A percentile compares a stretch with the other conserved stretches of the same genome.
Conservation (phyloP, 2,329 filamentous ascomycete genomes). For the Apiospora saccharicola region DNA sequence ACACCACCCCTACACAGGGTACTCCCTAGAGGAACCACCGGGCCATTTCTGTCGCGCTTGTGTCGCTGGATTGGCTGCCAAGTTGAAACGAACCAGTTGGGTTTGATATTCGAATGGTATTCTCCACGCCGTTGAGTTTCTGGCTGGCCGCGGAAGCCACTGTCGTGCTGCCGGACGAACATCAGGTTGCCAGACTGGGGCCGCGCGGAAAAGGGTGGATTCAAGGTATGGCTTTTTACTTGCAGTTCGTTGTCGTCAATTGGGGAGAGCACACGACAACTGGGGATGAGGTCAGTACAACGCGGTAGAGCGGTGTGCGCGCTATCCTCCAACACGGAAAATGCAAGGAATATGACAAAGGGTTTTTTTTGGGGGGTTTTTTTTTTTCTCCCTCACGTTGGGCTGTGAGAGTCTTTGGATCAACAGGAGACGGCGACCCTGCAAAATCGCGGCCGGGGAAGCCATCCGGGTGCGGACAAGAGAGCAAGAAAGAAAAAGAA, state of each 20-base stretch:
- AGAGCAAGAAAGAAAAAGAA: too few species aligned
- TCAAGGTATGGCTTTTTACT: conserved; percentile 8
- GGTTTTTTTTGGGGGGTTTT: too few species aligned
- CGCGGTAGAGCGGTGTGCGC: conserved; percentile 7
- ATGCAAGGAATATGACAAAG: conserved; percentile 18
- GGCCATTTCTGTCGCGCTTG: conserved; percentile 10
- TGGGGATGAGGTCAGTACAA: neutral
- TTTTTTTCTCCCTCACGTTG: neutral
- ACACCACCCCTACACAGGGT: conserved; percentile 18
- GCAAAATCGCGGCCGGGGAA: conserved; percentile 11
- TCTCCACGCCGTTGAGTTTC: conserved; percentile 14
- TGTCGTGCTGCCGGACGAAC: neutral
- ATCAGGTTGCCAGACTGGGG: conserved; percentile 16
- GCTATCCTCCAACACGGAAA: neutral
- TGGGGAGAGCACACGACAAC: neutral
- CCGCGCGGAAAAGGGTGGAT: conserved; percentile 8
- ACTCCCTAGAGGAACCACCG: conserved; percentile 14
- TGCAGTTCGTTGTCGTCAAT: neutral
- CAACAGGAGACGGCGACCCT: conserved; percentile 15
- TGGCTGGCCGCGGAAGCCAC: conserved; percentile 4
- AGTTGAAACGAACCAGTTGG: conserved; percentile 20
- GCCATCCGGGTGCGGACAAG: conserved; percentile 4
- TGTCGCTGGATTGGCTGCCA: conserved; percentile 7
- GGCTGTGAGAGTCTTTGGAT: neutral
- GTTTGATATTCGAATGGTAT: conserved; percentile 1